phyloP scores from a whole-genome alignment of 108 stramenopile species.

The Conticribra weissflogii region DNA sequence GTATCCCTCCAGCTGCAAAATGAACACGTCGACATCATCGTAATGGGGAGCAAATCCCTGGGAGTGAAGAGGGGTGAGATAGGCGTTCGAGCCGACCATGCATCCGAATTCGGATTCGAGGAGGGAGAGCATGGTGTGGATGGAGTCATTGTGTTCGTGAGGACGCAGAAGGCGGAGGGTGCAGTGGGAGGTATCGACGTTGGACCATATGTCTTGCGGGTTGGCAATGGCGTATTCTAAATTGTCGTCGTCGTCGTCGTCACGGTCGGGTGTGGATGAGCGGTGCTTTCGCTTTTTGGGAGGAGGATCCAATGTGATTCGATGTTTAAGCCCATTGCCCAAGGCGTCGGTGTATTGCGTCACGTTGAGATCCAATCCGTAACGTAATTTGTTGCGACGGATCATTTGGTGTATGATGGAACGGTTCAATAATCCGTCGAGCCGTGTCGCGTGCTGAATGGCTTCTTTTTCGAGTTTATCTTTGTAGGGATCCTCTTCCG shows the following conservation, averaged over 20 bases:
- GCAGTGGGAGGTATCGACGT: conserved; percentile 78
- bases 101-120: conserved; percentile 93
- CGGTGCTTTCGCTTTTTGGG: conserved; percentile 35
- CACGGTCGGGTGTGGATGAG: not conserved
- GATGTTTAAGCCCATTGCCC: conserved; percentile 76
- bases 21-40: conserved; percentile 98
- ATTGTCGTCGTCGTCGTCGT: conserved; percentile 30
- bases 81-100: conserved; percentile 96
- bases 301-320: conserved; percentile 74
- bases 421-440: conserved; percentile 67
- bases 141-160: conserved; percentile 80
- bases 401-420: conserved; percentile 60
- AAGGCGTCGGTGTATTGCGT: conserved; percentile 80
- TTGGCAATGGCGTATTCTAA: conserved; percentile 64
- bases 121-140: conserved; percentile 82
- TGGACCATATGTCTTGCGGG: conserved; percentile 76
- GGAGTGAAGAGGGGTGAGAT: conserved; percentile 90
- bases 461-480: not conserved
- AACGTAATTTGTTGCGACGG: conserved; percentile 62
- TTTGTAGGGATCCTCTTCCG: not conserved
- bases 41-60: conserved; percentile 99
- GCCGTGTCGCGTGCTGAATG: conserved; percentile 33
- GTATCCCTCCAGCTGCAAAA: conserved; percentile 89
- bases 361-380: conserved; percentile 92
- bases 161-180: conserved; percentile 94